These are phyloP conservation scores for Echria macrotheca DNA, from an alignment of 495 filamentous ascomycete species.

Conservation along the genomic window DNA sequence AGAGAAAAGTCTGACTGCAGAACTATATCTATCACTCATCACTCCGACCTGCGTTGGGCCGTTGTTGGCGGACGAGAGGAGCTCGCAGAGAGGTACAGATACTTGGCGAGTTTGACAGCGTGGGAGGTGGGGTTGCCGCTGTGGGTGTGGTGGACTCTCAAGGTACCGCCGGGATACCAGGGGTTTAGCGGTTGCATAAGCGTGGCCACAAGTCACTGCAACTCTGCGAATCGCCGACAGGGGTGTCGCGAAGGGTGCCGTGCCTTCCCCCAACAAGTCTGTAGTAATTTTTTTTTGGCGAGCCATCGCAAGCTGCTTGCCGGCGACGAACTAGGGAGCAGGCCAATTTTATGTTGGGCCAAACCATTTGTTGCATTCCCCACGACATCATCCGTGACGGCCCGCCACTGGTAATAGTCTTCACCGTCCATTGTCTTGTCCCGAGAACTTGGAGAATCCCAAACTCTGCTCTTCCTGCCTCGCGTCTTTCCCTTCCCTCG, in stretches of 20 bases:
- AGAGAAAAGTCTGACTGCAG: too few species aligned
- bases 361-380: conserved; percentile 6
- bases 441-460: conserved; percentile 4
- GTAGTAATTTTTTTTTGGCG: conserved; percentile 30
- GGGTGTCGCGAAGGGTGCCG: conserved; percentile 15
- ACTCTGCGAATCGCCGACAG: conserved; percentile 18
- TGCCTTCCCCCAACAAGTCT: conserved; percentile 35
- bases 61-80: conserved; percentile 1
- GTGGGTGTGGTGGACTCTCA: conserved; percentile 16
- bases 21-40: too few species aligned
- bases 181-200: conserved; percentile 17
- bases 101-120: conserved; percentile 13
- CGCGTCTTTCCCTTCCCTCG: conserved; percentile 3
- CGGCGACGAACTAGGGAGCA: conserved; percentile 8
- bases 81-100: conserved; percentile 16
- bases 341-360: conserved; percentile 26
- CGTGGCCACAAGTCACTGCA: conserved; percentile 15
- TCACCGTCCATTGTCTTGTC: not conserved
- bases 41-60: too few species aligned
- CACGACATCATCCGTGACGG: too few species aligned
- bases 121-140: conserved; percentile 25
- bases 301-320: conserved; percentile 15
- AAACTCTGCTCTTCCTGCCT: conserved; percentile 5
- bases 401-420: conserved; percentile 4
- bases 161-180: conserved; percentile 11